These are phyloP conservation scores for Asterochloris erici DNA, from an alignment of 139 green algal genomes.

Conservation along the genomic window DNA sequence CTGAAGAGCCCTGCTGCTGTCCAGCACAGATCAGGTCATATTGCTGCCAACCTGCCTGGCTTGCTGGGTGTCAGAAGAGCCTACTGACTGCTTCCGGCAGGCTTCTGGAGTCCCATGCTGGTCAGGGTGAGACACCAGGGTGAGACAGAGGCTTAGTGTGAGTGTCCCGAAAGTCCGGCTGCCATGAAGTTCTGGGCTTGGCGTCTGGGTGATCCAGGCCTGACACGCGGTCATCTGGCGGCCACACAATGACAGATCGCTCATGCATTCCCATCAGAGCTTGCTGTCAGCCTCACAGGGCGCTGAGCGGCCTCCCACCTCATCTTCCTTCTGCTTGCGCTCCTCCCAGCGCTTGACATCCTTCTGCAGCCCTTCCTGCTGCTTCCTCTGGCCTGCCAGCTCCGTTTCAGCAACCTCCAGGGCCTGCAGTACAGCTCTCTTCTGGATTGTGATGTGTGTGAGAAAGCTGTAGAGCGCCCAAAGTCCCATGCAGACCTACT, in stretches of 20 bases:
- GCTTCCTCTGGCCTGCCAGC: conserved; percentile 30
- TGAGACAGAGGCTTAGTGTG: neutral
- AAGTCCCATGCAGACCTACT: neutral
- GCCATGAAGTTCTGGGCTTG: neutral
- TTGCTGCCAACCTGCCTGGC: too few relatives aligned
- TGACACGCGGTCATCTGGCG: neutral
- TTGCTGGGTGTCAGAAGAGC: too few relatives aligned
- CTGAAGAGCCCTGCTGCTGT: too few relatives aligned
- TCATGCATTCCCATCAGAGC: neutral
- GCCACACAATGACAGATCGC: neutral
- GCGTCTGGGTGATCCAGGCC: neutral
- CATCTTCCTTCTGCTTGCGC: conserved; percentile 38
- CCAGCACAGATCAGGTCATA: too few relatives aligned
- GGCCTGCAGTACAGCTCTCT: neutral
- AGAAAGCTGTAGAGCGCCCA: neutral
- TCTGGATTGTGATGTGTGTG: neutral
- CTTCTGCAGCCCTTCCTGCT: conserved; percentile 55
- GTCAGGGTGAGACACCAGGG: neutral
- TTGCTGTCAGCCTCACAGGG: too few relatives aligned
- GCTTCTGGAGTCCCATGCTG: too few relatives aligned
- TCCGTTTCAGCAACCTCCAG: conserved; percentile 21
- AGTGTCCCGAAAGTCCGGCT: neutral
- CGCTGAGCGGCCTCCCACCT: conserved; percentile 20
- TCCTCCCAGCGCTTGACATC: conserved; percentile 66
- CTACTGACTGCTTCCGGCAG: too few relatives aligned